phyloP scores from a whole-genome alignment of 2,329 filamentous ascomycete species.

The Colletotrichum echinochloae region DNA sequence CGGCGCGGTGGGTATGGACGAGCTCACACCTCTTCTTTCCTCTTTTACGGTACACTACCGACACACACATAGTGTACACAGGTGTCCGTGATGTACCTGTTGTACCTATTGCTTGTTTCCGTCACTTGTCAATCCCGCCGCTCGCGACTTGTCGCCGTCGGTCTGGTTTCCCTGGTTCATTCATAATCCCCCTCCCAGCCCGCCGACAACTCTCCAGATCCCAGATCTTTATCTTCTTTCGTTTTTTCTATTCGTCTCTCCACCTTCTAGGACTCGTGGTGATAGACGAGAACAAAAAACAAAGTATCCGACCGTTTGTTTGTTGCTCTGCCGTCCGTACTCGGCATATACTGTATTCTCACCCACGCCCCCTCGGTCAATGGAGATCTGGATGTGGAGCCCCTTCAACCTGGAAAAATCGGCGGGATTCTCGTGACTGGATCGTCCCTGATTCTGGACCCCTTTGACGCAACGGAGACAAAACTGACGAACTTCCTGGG shows the following conservation, averaged over 20 bases:
- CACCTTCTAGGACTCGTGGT: neutral
- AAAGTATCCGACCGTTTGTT: neutral
- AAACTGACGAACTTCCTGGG: conserved; percentile 2
- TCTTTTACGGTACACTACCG: neutral
- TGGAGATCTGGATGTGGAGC: conserved; percentile 38
- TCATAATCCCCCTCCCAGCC: conserved; percentile 38
- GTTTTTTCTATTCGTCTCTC: neutral
- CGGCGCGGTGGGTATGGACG: conserved; percentile 31
- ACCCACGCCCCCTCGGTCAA: conserved; percentile 21
- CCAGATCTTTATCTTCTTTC: conserved; percentile 6
- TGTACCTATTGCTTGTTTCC: conserved; percentile 36
- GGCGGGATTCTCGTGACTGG: conserved; percentile 38
- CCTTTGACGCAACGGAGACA: conserved; percentile 8
- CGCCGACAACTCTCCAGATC: conserved; percentile 20
- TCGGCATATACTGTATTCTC: neutral
- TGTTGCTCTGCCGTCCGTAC: neutral
- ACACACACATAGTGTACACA: neutral
- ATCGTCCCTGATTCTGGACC: conserved; percentile 5
- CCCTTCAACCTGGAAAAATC: conserved; percentile 37
- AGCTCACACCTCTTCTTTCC: conserved; percentile 40
- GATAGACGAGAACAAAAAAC: neutral
- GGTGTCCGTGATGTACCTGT: too few relatives aligned
- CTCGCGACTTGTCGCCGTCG: conserved; percentile 22
- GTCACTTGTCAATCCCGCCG: conserved; percentile 37
- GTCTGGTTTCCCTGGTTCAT: conserved; percentile 33